Conservation (phyloP, 2,329 filamentous ascomycete species). For the Xylaria hypoxylon region DNA sequence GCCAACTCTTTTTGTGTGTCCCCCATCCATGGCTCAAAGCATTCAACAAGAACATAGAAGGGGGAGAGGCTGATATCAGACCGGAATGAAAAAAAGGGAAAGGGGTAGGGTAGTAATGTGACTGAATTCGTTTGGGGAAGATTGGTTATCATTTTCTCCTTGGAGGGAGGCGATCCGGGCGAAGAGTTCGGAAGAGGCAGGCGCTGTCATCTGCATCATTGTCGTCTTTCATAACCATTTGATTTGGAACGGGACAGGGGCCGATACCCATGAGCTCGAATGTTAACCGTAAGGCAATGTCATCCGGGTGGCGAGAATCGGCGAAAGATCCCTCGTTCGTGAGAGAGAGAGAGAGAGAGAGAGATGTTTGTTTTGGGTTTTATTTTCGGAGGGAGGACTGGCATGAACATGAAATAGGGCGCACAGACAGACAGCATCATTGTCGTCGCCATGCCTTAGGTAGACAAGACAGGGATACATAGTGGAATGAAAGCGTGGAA, state of each 20-base stretch:
- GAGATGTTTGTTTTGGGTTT: too few relatives aligned
- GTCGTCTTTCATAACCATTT: slow-evolving; percentile 6
- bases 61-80: background rate
- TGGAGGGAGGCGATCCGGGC: background rate
- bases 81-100: background rate
- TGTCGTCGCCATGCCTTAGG: slow-evolving; percentile 10
- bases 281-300: background rate
- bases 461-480: slow-evolving; percentile 8
- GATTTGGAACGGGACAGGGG: background rate
- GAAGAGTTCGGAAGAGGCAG: background rate
- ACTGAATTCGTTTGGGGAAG: background rate
- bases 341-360: background rate
- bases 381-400: background rate
- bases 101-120: background rate
- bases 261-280: slow-evolving; percentile 8
- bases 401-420: background rate
- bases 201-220: slow-evolving; percentile 1
- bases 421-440: slow-evolving; percentile 1
- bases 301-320: background rate
- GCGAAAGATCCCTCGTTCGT: background rate
- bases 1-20: slow-evolving; percentile 7
- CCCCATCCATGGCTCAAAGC: background rate
- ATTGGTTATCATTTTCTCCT: background rate
- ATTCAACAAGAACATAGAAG: slow-evolving; percentile 18
- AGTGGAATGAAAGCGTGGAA: slow-evolving; percentile 1